Evolutionary conservation across 2,329 filamentous ascomycete species (phyloP).

Genomic region (Thelonectria olida): DNA sequence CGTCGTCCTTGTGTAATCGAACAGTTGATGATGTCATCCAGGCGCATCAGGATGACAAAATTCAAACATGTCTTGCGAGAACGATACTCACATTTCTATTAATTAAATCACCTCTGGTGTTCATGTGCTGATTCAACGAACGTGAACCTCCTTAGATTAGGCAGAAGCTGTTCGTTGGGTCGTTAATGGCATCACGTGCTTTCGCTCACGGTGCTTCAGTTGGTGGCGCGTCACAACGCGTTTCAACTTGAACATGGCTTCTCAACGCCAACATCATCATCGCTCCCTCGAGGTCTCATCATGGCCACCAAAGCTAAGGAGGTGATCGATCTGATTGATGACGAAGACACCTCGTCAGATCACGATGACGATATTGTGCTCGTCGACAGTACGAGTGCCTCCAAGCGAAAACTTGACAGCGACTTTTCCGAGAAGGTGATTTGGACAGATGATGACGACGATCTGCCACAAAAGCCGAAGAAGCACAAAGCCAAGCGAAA

Average conservation of each 20-base stretch:
- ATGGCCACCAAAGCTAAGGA: constrained; percentile 28
- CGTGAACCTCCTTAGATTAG: neutral
- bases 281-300: neutral
- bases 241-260: neutral
- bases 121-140: neutral
- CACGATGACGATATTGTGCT: constrained; percentile 20
- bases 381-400: constrained; percentile 15
- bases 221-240: constrained; percentile 29
- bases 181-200: constrained; percentile 34
- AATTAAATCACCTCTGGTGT: neutral
- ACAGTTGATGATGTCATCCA: too few species aligned
- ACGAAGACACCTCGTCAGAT: constrained; percentile 34
- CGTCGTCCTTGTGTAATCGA: neutral
- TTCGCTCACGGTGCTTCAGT: constrained; percentile 23
- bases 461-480: constrained; percentile 66
- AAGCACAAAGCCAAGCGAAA: constrained; percentile 44
- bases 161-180: neutral
- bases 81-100: too few species aligned
- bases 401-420: constrained; percentile 50
- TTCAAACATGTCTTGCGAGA: too few species aligned
- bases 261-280: constrained; percentile 5
- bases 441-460: constrained; percentile 69
- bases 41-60: too few species aligned
- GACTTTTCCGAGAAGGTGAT: constrained; percentile 54
- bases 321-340: constrained; percentile 41